Conservation (phyloP, 768 basidiomycete genomes). For the Dictyophora rubrovolvata region DNA sequence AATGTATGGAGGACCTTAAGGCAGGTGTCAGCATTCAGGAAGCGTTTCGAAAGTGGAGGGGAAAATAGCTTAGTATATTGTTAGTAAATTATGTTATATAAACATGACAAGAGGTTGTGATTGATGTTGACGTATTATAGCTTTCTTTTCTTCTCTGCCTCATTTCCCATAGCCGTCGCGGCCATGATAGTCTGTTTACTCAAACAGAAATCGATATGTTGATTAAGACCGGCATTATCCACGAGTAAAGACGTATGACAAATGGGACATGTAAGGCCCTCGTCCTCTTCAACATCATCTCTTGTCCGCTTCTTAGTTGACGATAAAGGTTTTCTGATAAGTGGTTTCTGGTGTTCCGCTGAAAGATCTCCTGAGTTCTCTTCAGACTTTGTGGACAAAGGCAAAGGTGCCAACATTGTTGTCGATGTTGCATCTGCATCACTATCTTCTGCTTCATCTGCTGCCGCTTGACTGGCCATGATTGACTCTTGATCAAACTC, state of each 20-base stretch:
- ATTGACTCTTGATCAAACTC: neutral
- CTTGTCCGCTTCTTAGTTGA: slow-evolving; percentile 2
- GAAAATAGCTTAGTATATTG: slow-evolving; percentile 24
- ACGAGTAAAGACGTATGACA: slow-evolving; percentile 51
- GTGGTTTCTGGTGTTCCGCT: slow-evolving; percentile 10
- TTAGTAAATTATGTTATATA: neutral
- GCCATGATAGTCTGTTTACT: slow-evolving; percentile 68
- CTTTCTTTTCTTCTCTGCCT: neutral
- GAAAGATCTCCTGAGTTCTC: slow-evolving; percentile 20
- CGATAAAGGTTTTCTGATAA: neutral
- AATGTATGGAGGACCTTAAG: slow-evolving; percentile 64
- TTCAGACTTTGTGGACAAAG: slow-evolving; percentile 11
- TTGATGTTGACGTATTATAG: neutral
- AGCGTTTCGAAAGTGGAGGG: slow-evolving; percentile 71
- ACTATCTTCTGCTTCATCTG: neutral
- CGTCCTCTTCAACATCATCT: slow-evolving; percentile 2
- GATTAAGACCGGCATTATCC: slow-evolving; percentile 72
- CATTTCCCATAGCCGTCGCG: slow-evolving; percentile 36
- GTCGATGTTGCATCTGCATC: neutral
- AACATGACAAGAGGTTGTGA: neutral
- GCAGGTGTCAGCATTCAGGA: slow-evolving; percentile 64
- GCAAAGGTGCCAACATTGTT: slow-evolving; percentile 6
- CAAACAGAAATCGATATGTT: slow-evolving; percentile 85
- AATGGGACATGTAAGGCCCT: slow-evolving; percentile 55
- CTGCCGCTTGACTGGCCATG: neutral